Percentiles rank a stretch among this genome's conserved stretches.
Conservation (phyloP, 495 filamentous ascomycete species). For the Darksidea phi region DNA sequence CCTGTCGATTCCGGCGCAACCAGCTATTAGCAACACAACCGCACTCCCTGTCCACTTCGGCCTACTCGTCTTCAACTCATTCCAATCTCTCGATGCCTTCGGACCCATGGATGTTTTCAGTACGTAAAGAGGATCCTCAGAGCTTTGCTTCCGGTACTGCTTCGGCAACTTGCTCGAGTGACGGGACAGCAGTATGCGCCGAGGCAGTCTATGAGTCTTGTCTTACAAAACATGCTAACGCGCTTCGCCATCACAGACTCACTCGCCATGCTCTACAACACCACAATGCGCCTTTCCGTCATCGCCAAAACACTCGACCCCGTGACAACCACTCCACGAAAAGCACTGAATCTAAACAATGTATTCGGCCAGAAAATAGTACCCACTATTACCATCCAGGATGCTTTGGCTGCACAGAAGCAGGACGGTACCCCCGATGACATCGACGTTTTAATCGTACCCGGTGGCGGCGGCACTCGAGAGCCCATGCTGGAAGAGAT, state of each 20-base stretch:
- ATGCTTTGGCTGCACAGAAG: constrained; percentile 41
- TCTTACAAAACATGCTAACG: too few relatives aligned
- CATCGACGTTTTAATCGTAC: constrained; percentile 27
- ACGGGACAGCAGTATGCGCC: too few relatives aligned
- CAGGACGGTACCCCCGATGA: constrained; percentile 20
- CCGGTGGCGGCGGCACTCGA: constrained; percentile 22
- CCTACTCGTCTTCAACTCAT: constrained; percentile 27
- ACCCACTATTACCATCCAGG: constrained; percentile 62
- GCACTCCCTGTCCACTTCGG: constrained; percentile 22
- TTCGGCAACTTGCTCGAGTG: too few relatives aligned
- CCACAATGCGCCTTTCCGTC: constrained; percentile 47
- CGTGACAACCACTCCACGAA: constrained; percentile 45
- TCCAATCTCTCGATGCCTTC: constrained; percentile 32
- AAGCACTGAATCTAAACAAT: constrained; percentile 30
- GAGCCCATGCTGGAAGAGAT: constrained; percentile 15
- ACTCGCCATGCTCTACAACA: constrained; percentile 44
- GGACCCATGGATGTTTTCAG: constrained; percentile 39
- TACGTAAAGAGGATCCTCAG: too few relatives aligned
- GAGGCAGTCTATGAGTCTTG: too few relatives aligned
- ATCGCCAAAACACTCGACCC: constrained; percentile 53
- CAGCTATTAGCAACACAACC: constrained; percentile 15
- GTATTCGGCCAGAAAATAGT: constrained; percentile 50
- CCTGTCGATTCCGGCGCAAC: constrained; percentile 1
- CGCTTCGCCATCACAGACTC: constrained; percentile 34
- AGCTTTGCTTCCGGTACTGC: too few relatives aligned